Base-by-base conservation (phyloP, 2,329 filamentous ascomycete genomes). In the Hysterium pulicare region DNA sequence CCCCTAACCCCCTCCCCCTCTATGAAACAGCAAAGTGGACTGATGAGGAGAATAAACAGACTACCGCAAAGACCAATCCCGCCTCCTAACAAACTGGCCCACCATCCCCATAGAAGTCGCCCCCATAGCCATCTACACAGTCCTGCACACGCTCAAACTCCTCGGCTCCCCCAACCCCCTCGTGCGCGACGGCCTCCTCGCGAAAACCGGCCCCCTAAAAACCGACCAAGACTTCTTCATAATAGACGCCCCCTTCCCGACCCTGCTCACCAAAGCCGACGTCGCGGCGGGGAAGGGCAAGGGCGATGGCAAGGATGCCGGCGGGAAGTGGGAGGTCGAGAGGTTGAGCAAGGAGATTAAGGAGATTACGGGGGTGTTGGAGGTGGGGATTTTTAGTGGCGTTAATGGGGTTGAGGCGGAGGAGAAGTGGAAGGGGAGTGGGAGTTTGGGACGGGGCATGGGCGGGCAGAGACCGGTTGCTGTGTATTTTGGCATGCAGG, bases 401-500 rank as follows among this genome's bases (percentile, higher is more conserved):
- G 63, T 83, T 57, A 90, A 91, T 46, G 91, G 91, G 0, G 72
- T 80, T 13, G 76, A 94, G 64, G 79, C 81, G 24, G 62, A 69
- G 46, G 79, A 26, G 50, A 41, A 9, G 52, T 61, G 38, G 50
- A 55, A 10, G 50, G 53, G 8, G 45, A 47, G 16, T 50, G 41
- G 34, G 48, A 74, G 76, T 45, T 76, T 79, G 40, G 69, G 73
- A 47, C 70, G 76, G 63, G 11, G 54, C 50, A 4, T 28, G 4
- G 62, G 65, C 36, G 90, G 87, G 1, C 89, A 96, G 71, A 95
- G 91, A 71, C 93, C 93, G 0, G 78, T 96, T 10, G 90, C 90
- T 21, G 90, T 89, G 19, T 98, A 97, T 71, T 98, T 97, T 69
- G 93, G 93, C 26, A 87, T 93, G 81, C 79, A 85, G 33, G 86